Conservation (phyloP, 805 yeast genomes). For the Cyberlindnera samutprakarnensis region DNA sequence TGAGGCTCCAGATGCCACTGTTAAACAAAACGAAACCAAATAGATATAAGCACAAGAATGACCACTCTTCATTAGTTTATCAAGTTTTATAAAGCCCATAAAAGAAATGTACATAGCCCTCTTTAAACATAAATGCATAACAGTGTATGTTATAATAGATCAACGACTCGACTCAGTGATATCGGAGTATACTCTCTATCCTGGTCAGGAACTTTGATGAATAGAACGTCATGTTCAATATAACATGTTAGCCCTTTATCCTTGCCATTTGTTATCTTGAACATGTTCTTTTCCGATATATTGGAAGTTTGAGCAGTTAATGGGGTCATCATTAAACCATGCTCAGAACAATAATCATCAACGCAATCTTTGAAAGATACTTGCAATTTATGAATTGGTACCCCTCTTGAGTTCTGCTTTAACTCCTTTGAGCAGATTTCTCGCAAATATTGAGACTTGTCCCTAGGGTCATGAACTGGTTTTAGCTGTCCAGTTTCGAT, state of each 20-base stretch:
- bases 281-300: slow-evolving; percentile 42
- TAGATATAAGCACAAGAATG: no score
- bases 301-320: slow-evolving; percentile 18
- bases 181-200: slow-evolving; percentile 35
- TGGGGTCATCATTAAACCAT: slow-evolving; percentile 30
- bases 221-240: slow-evolving; percentile 61
- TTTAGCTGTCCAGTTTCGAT: slow-evolving; percentile 14
- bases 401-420: slow-evolving; percentile 22
- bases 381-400: slow-evolving; percentile 35
- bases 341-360: slow-evolving; percentile 46
- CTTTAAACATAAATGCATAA: background rate
- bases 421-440: background rate
- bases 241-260: slow-evolving; percentile 36
- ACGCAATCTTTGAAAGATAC: slow-evolving; percentile 61
- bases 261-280: slow-evolving; percentile 28
- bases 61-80: no score
- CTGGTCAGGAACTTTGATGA: slow-evolving; percentile 26
- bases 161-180: slow-evolving; percentile 20
- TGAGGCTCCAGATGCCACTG: slow-evolving; percentile 1
- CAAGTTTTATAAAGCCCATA: no score
- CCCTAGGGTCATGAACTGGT: slow-evolving; percentile 5
- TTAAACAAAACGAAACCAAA: background rate
- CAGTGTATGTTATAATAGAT: background rate
- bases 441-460: slow-evolving; percentile 1
- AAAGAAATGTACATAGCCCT: slow-evolving; percentile 1